These are phyloP conservation scores for Primulina huaijiensis DNA, from an alignment of 257 asterid species.

Conservation along the genomic window DNA sequence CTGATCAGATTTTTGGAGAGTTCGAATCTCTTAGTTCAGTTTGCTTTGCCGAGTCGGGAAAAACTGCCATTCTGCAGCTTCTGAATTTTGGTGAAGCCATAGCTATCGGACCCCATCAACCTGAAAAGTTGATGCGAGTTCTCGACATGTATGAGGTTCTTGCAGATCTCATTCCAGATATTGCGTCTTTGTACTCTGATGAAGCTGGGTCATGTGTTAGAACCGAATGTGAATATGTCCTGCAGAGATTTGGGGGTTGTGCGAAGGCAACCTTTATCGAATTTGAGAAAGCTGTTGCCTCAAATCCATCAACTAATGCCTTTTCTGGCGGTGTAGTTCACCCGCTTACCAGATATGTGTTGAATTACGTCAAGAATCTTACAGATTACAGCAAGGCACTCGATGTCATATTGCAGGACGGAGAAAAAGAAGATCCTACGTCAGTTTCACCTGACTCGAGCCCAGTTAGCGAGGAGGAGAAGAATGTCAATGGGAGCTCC, in stretches of 20 bases:
- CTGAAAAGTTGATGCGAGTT: conserved; percentile 76
- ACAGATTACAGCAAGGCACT: conserved; percentile 64
- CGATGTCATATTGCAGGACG: conserved; percentile 60
- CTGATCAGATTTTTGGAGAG: conserved; percentile 83
- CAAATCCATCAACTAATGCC: conserved; percentile 52
- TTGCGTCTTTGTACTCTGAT: conserved; percentile 43
- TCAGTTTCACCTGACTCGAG: conserved; percentile 46
- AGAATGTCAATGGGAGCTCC: conserved; percentile 15
- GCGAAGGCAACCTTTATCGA: conserved; percentile 76
- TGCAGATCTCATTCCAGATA: conserved; percentile 60
- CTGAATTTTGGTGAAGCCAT: conserved; percentile 77
- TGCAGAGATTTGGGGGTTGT: conserved; percentile 63
- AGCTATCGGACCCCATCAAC: conserved; percentile 76
- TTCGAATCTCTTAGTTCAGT: conserved; percentile 43
- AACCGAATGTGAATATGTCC: conserved; percentile 56
- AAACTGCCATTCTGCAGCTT: conserved; percentile 63
- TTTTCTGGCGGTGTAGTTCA: conserved; percentile 85
- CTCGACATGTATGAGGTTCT: conserved; percentile 90
- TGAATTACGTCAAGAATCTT: conserved; percentile 74
- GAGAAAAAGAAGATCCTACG: conserved; percentile 29
- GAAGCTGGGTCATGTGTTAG: conserved; percentile 49
- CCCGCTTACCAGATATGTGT: conserved; percentile 72
- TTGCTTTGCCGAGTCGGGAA: conserved; percentile 74
- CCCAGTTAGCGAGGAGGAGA: conserved; percentile 52
- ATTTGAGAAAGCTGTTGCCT: conserved; percentile 66